Percentiles rank a stretch among this genome's conserved stretches.
Conservation (phyloP, 1,284 basidiomycete genomes). For the Gomphus bonarii region DNA sequence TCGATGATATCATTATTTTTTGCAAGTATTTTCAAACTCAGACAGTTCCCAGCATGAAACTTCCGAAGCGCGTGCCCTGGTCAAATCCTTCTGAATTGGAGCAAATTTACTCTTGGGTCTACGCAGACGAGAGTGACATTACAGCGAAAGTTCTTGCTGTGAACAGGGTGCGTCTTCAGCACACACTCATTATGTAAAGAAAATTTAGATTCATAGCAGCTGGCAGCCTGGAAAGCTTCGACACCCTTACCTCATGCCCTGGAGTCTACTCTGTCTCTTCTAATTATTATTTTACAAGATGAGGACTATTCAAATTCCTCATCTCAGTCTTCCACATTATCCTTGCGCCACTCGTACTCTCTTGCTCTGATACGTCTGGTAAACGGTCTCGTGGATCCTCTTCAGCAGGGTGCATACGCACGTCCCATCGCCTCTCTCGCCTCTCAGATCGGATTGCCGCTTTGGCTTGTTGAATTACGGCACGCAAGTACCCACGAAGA, state of each 20-base stretch:
- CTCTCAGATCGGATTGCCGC: conserved; percentile 74
- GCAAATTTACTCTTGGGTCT: conserved; percentile 76
- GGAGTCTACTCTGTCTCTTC: conserved; percentile 59
- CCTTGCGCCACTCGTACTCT: conserved; percentile 58
- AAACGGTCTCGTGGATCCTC: conserved; percentile 89
- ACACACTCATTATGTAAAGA: not conserved
- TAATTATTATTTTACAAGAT: conserved; percentile 53
- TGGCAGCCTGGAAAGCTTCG: conserved; percentile 66
- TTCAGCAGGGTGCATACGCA: conserved; percentile 82
- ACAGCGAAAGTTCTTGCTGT: conserved; percentile 52
- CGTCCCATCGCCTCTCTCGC: conserved; percentile 88
- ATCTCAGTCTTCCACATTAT: conserved; percentile 29
- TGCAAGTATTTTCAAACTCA: no score
- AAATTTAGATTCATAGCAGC: conserved; percentile 28
- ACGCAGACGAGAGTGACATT: conserved; percentile 51
- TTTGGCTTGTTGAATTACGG: conserved; percentile 87
- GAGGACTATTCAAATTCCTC: conserved; percentile 8
- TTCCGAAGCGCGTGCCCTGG: conserved; percentile 84
- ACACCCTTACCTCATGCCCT: conserved; percentile 65
- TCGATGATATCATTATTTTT: no score
- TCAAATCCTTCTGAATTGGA: conserved; percentile 63
- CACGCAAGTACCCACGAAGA: conserved; percentile 97
- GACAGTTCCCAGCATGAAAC: conserved; percentile 38
- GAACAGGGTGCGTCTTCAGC: conserved; percentile 46
- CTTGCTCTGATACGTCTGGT: conserved; percentile 82